Evolutionary conservation across 306 rosid genomes (phyloP).

Genomic region (Rosa multiflora): DNA sequence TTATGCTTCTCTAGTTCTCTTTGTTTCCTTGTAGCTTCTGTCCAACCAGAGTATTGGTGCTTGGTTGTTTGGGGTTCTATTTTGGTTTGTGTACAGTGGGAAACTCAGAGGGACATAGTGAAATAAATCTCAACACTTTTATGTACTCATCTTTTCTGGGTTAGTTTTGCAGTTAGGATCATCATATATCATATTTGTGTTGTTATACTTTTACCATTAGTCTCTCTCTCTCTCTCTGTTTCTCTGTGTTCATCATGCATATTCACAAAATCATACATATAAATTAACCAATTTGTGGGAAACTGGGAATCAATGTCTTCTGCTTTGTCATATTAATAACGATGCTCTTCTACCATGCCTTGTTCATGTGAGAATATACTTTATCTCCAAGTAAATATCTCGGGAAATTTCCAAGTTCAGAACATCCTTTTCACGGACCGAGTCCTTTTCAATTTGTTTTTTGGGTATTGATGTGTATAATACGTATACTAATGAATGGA

Average conservation of each 20-base stretch:
- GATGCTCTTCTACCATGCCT: background rate
- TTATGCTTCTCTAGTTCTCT: background rate
- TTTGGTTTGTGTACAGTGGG: slow-evolving; percentile 15
- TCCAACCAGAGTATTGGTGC: background rate
- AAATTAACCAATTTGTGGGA: background rate
- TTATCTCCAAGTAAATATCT: background rate
- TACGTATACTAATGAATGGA: background rate
- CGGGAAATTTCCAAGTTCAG: background rate
- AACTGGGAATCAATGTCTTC: background rate
- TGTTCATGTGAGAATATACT: background rate
- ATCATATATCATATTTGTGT: background rate
- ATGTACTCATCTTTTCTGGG: background rate
- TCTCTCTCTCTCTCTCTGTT: background rate
- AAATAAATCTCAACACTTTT: background rate
- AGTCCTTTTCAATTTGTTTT: background rate
- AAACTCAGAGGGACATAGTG: background rate
- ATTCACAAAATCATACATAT: background rate
- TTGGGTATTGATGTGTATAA: background rate
- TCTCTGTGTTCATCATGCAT: background rate
- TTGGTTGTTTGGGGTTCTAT: background rate
- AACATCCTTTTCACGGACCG: background rate
- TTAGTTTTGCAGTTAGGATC: background rate
- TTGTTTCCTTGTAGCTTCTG: background rate
- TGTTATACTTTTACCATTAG: background rate
- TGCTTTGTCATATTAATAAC: background rate